phyloP scores from a whole-genome alignment of 140 eudicot species.

The Flaveria floridana region DNA sequence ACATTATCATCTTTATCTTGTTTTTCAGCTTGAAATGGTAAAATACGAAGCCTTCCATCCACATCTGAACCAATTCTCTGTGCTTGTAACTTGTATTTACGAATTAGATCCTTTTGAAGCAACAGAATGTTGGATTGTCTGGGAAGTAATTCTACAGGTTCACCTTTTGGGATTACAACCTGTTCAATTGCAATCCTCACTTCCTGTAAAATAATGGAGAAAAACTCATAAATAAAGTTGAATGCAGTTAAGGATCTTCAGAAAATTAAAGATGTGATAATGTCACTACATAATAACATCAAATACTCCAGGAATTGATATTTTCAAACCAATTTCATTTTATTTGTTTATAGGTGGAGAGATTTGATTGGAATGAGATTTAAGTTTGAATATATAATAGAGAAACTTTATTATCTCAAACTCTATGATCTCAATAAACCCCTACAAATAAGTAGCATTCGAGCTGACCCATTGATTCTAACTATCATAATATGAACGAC shows the following conservation, averaged over 20 bases:
- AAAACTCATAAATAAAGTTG: background rate
- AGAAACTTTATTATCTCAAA: background rate
- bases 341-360: no score
- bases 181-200: slow-evolving; percentile 89
- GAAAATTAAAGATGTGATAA: slow-evolving; percentile 1
- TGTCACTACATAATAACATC: background rate
- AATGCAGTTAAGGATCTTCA: background rate
- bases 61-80: slow-evolving; percentile 53
- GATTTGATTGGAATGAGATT: background rate
- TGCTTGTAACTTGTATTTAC: slow-evolving; percentile 66
- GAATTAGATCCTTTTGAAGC: slow-evolving; percentile 71
- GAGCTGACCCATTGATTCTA: background rate
- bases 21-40: slow-evolving; percentile 47
- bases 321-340: no score
- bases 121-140: slow-evolving; percentile 61
- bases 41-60: slow-evolving; percentile 59
- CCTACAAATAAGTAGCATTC: background rate
- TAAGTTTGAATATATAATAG: background rate
- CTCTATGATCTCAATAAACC: background rate
- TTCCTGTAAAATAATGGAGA: slow-evolving; percentile 44
- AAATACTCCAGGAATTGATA: background rate
- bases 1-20: slow-evolving; percentile 23
- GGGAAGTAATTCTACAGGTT: slow-evolving; percentile 83
- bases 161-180: slow-evolving; percentile 72
- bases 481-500: background rate